These are phyloP conservation scores for Ceratobasidium sp. DNA, from an alignment of 1,284 basidiomycete species.

Conservation along the genomic window DNA sequence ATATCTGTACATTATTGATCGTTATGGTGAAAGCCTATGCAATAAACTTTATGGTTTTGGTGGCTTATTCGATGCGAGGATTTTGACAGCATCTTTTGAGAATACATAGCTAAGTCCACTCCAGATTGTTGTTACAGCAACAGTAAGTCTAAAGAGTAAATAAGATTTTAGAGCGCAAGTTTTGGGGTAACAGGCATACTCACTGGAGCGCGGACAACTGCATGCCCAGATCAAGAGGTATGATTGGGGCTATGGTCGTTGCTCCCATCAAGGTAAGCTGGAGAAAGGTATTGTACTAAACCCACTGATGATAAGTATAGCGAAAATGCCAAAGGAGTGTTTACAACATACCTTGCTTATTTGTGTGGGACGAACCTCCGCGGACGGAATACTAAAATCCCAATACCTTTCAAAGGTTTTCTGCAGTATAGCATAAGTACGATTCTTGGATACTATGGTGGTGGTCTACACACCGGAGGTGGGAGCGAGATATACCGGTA, in stretches of 20 bases:
- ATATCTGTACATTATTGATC: slow-evolving; percentile 31
- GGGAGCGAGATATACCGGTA: slow-evolving; percentile 91
- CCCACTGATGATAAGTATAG: background rate
- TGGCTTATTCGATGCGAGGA: slow-evolving; percentile 48
- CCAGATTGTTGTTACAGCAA: slow-evolving; percentile 88
- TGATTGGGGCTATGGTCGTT: slow-evolving; percentile 82
- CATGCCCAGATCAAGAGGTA: slow-evolving; percentile 65
- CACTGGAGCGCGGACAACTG: slow-evolving; percentile 69
- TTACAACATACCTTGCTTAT: slow-evolving; percentile 77
- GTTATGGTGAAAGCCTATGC: slow-evolving; percentile 25
- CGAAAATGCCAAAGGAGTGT: background rate
- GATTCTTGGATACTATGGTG: background rate
- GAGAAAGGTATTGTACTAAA: slow-evolving; percentile 87
- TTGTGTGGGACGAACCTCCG: slow-evolving; percentile 85
- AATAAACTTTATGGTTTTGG: slow-evolving; percentile 23
- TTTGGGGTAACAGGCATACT: slow-evolving; percentile 45
- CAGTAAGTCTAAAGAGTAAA: slow-evolving; percentile 66
- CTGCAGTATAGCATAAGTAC: slow-evolving; percentile 53
- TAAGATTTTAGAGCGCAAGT: background rate
- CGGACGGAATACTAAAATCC: slow-evolving; percentile 93
- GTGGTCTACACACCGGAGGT: slow-evolving; percentile 66
- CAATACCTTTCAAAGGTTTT: slow-evolving; percentile 93
- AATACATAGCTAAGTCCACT: slow-evolving; percentile 90
- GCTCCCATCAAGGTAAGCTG: slow-evolving; percentile 89
- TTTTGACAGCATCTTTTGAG: slow-evolving; percentile 69